Percentiles rank a stretch among this genome's conserved stretches.
Conservation (phyloP, 805 yeast genomes). For the Wickerhamiella occidentalis region DNA sequence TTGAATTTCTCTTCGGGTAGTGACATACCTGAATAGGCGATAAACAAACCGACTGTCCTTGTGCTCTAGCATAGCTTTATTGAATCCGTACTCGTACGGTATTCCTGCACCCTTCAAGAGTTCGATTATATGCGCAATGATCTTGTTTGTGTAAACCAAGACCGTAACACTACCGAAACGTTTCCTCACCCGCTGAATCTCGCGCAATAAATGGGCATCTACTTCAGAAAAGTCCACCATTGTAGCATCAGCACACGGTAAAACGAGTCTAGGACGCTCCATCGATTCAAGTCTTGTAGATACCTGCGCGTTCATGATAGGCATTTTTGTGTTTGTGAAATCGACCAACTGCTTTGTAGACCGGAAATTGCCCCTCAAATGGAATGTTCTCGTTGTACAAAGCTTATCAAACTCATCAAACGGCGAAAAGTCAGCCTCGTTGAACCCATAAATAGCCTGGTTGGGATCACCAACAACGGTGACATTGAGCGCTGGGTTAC, state of each 20-base stretch:
- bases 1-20: background rate
- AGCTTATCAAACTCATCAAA: conserved; percentile 35
- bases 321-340: conserved; percentile 39
- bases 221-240: too few relatives aligned
- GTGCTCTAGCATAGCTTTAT: background rate
- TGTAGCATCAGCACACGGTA: background rate
- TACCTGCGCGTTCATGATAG: background rate
- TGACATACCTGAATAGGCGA: conserved; percentile 1
- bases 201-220: background rate
- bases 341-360: conserved; percentile 58
- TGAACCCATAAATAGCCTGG: conserved; percentile 83
- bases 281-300: background rate
- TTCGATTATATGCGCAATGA: background rate
- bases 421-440: conserved; percentile 54
- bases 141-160: conserved; percentile 3
- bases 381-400: conserved; percentile 27
- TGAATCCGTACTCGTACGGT: background rate
- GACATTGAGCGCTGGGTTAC: background rate
- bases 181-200: background rate
- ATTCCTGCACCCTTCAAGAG: background rate
- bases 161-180: background rate
- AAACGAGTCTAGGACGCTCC: background rate
- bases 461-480: conserved; percentile 96
- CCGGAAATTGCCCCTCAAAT: conserved; percentile 62
- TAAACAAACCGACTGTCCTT: background rate